Evolutionary conservation across 371 early-diverging fungal genomes (phyloP).

Genomic region (Mycotypha africana): DNA sequence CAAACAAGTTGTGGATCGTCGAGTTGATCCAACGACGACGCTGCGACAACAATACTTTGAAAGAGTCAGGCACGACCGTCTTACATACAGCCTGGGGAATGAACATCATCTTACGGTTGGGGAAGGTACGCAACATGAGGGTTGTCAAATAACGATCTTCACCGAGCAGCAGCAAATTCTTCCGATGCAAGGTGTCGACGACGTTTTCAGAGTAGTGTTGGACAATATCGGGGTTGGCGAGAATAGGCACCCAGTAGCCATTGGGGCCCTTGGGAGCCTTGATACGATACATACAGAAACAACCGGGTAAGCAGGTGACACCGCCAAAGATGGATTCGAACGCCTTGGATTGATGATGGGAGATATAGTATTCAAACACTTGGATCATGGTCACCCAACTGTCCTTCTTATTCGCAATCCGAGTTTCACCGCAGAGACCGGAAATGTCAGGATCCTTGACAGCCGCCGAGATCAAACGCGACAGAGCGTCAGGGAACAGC

Average conservation of each 20-base stretch:
- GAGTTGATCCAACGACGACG: constrained; percentile 99
- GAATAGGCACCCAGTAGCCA: constrained; percentile 82
- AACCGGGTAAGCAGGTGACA: constrained; percentile 96
- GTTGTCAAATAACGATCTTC: constrained; percentile 99
- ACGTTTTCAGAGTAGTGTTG: constrained; percentile 95
- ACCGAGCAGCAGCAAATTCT: constrained; percentile 96
- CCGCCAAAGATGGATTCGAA: constrained; percentile 96
- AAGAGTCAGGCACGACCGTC: constrained; percentile 95
- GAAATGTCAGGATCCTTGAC: constrained; percentile 70
- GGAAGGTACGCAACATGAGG: constrained; percentile 96
- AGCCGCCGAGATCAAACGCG: constrained; percentile 62
- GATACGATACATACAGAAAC: constrained; percentile 95
- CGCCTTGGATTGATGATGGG: constrained; percentile 89
- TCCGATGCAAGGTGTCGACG: constrained; percentile 97
- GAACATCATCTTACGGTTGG: constrained; percentile 96
- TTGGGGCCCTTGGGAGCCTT: constrained; percentile 73
- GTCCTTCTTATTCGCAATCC: constrained; percentile 77
- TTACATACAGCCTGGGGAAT: constrained; percentile 96
- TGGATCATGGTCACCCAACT: constrained; percentile 93
- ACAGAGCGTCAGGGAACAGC: constrained; percentile 72
- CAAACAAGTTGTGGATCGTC: constrained; percentile 96
- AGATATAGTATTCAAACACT: constrained; percentile 72
- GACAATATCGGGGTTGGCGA: constrained; percentile 92
- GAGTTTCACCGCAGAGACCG: constrained; percentile 88
- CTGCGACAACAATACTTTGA: constrained; percentile 93